These are phyloP conservation scores for Hygrophorus russula DNA, from an alignment of 768 basidiomycete genomes.

Conservation along the genomic window DNA sequence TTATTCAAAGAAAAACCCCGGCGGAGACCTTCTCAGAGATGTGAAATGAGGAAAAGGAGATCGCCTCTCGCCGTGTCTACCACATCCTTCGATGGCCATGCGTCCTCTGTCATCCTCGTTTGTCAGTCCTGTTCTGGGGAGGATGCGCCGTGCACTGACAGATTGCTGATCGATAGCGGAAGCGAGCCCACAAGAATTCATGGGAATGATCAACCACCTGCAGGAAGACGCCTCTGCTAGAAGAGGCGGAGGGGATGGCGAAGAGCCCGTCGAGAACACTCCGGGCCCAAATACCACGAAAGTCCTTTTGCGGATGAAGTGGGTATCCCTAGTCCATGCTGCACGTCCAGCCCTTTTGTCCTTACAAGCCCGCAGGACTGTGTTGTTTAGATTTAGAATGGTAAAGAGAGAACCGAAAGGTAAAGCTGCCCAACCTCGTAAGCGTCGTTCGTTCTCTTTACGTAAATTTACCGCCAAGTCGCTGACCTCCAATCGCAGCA, in stretches of 20 bases:
- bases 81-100: slow-evolving; percentile 4
- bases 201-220: neutral
- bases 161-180: slow-evolving; percentile 15
- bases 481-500: too few species aligned
- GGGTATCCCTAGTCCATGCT: too few species aligned
- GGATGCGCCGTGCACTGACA: slow-evolving; percentile 19
- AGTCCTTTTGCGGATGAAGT: too few species aligned
- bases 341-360: too few species aligned
- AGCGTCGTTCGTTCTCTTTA: too few species aligned
- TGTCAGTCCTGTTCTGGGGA: slow-evolving; percentile 19
- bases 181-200: slow-evolving; percentile 2
- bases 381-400: too few species aligned
- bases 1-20: slow-evolving; percentile 28
- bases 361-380: too few species aligned
- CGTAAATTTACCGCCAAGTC: too few species aligned
- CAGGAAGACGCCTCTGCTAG: neutral
- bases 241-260: neutral
- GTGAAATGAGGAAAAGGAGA: neutral
- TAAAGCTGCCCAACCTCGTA: too few species aligned
- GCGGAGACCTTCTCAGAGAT: slow-evolving; percentile 12
- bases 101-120: slow-evolving; percentile 10
- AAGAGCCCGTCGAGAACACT: neutral
- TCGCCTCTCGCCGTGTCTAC: slow-evolving; percentile 8
- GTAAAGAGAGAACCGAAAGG: too few species aligned
- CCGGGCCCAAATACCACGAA: neutral